Base-by-base conservation (phyloP, 768 basidiomycete genomes). In the Lactarius pseudohatsudake region DNA sequence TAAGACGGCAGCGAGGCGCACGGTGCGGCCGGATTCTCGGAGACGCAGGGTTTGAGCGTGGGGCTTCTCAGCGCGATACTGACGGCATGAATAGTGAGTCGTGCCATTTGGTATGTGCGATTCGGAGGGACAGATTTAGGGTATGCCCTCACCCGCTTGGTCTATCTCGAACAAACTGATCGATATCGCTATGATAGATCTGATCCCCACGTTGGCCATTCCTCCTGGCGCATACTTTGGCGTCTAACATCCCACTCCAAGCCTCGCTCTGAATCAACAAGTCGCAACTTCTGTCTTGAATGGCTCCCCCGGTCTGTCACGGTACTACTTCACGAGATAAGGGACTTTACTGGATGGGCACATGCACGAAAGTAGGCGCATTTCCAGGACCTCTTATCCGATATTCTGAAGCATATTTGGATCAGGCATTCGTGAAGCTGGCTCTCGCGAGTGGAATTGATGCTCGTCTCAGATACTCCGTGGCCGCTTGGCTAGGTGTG, bases 391-490 rank as follows among this genome's bases (percentile, higher is more conserved):
- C 34, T 34, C 34, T 34, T 34, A 10, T 34, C 10, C 34, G 9
- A 34, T 10, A 10, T 34, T 34, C 2, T 34, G 34, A 34, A 34
- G 34, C 1, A 34, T 9, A 34, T 34, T 34, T 10, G 34, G 10
- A 36, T 36, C 34, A 36, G 10, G 10, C 34, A 36, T 36, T 36
- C 13, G 1, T 40, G 40, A 40, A 16, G 40, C 16, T 16, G 40
- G 15, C 13, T 40, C 15, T 65, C 45, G 59, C 47, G 16, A 45
- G 41, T 15, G 64, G 59, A 18, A 57, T 28, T 28, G 26, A 28
- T 61, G 59, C 59, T 18, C 1, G 43, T 65, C 18, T 59, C 55
- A 8, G 59, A 59, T 30, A 43, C 59, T 15, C 54, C 61, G 26
- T 61, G 64, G 64, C 55, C 15, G 38, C 15, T 15, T 13, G 13